A percentile compares a stretch with the other conserved stretches of the same genome.
phyloP scores from a whole-genome alignment of 2,329 filamentous ascomycete species.

The Daldinia eschscholtzii region DNA sequence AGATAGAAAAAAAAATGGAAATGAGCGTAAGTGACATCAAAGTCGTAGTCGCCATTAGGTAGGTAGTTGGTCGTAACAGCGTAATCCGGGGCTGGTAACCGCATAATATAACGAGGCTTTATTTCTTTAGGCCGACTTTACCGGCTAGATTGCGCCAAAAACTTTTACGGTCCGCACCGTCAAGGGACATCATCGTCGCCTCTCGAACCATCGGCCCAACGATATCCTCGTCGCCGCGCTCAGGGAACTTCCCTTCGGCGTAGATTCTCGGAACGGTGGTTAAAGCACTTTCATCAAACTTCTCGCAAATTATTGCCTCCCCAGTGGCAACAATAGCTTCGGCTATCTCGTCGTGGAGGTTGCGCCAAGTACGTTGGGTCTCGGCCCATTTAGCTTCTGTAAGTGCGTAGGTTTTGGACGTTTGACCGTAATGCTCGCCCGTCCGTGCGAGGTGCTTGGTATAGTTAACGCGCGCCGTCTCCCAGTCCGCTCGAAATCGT shows the following conservation, averaged over 20 bases:
- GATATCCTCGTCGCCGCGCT: conserved; percentile 90
- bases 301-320: conserved; percentile 56
- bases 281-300: conserved; percentile 68
- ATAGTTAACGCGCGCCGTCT: conserved; percentile 85
- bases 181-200: conserved; percentile 60
- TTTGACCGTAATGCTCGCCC: conserved; percentile 89
- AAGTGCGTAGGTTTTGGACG: conserved; percentile 86
- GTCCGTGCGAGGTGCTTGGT: conserved; percentile 89
- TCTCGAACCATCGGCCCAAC: conserved; percentile 88
- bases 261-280: conserved; percentile 78
- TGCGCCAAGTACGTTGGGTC: conserved; percentile 81
- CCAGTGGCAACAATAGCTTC: conserved; percentile 61
- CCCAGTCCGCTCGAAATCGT: conserved; percentile 83
- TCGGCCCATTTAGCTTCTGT: conserved; percentile 91
- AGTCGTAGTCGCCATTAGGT: conserved; percentile 46
- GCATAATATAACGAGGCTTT: conserved; percentile 19
- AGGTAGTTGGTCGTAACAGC: conserved; percentile 27
- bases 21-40: conserved; percentile 44
- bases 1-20: conserved; percentile 34
- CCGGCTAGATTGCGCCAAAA: conserved; percentile 54
- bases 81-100: conserved; percentile 22
- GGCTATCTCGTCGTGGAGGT: conserved; percentile 74
- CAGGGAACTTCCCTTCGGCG: conserved; percentile 86
- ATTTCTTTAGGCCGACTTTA: conserved; percentile 50
- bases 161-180: conserved; percentile 47